phyloP scores from a whole-genome alignment of 352 stramenopile species.

The Phytophthora pluvialis region DNA sequence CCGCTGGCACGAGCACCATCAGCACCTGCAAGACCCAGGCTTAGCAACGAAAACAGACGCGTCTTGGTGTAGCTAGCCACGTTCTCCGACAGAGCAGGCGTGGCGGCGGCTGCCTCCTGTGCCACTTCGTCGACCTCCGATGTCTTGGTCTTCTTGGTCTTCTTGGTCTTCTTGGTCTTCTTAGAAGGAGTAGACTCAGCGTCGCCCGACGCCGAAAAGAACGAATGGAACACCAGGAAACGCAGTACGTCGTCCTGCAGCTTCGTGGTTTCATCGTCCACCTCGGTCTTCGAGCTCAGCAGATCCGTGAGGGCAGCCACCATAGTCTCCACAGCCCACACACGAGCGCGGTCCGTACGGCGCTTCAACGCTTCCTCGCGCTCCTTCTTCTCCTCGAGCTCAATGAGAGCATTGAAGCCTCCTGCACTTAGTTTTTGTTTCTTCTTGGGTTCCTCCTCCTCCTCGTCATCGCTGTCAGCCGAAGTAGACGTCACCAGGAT shows the following conservation, averaged over 20 bases:
- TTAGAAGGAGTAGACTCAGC: constrained; percentile 46
- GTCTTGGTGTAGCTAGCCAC: constrained; percentile 61
- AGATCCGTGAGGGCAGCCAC: constrained; percentile 52
- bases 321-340: constrained; percentile 80
- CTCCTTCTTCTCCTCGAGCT: constrained; percentile 82
- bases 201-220: constrained; percentile 48
- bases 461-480: constrained; percentile 49
- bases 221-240: constrained; percentile 77
- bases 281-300: constrained; percentile 34
- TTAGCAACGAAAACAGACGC: constrained; percentile 72
- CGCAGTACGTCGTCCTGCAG: constrained; percentile 54
- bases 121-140: constrained; percentile 23
- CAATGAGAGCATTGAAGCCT: constrained; percentile 73
- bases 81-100: constrained; percentile 53
- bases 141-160: constrained; percentile 38
- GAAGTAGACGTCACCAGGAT: constrained; percentile 54
- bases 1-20: constrained; percentile 30
- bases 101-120: constrained; percentile 34
- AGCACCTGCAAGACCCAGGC: constrained; percentile 53
- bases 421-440: constrained; percentile 50
- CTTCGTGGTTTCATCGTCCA: constrained; percentile 16
- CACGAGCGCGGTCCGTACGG: constrained; percentile 65
- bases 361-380: constrained; percentile 59
- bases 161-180: constrained; percentile 59
- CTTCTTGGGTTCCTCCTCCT: constrained; percentile 41